Percentiles rank a stretch among this genome's conserved stretches.
Evolutionary conservation across 176 grass and related monocot genomes (phyloP).

Genomic region (Alopecurus myosuroides): DNA sequence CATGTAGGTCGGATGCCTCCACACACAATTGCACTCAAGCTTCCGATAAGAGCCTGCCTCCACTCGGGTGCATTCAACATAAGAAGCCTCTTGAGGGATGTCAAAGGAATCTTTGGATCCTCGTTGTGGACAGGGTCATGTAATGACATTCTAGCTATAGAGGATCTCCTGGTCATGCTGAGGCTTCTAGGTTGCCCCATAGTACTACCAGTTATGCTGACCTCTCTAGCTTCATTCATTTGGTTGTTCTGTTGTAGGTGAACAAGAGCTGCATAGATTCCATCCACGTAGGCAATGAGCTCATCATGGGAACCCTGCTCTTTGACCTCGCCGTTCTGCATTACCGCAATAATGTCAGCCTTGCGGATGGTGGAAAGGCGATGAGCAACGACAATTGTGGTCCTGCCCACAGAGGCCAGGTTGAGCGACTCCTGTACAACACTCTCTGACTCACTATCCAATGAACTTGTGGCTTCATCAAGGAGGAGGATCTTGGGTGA

Average conservation of each 20-base stretch:
- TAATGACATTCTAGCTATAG: too few relatives aligned
- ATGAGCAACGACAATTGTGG: constrained; percentile 88
- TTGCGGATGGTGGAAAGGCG: constrained; percentile 85
- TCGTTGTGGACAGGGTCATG: constrained; percentile 11
- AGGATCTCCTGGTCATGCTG: constrained; percentile 77
- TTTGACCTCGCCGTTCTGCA: constrained; percentile 75
- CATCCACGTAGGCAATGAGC: constrained; percentile 58
- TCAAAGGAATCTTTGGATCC: constrained; percentile 43
- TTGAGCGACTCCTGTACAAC: constrained; percentile 89
- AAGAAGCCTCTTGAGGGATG: constrained; percentile 76
- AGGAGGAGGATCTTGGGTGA: constrained; percentile 96
- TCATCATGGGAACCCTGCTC: constrained; percentile 88
- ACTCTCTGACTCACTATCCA: constrained; percentile 85
- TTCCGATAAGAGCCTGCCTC: constrained; percentile 68
- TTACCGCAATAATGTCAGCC: constrained; percentile 82
- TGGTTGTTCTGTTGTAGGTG: constrained; percentile 85
- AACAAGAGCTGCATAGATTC: constrained; percentile 78
- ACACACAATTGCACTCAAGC: constrained; percentile 70
- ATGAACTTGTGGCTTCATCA: constrained; percentile 89
- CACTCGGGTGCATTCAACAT: constrained; percentile 93
- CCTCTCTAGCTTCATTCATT: too few relatives aligned
- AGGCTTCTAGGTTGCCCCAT: constrained; percentile 51
- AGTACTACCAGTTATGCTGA: constrained; percentile 19
- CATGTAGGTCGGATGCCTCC: constrained; percentile 84
- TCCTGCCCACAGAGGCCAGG: constrained; percentile 67